Percentiles rank a stretch among this genome's conserved stretches.
phyloP scores from a whole-genome alignment of 345 rosid genomes.

The Aethionema arabicum region DNA sequence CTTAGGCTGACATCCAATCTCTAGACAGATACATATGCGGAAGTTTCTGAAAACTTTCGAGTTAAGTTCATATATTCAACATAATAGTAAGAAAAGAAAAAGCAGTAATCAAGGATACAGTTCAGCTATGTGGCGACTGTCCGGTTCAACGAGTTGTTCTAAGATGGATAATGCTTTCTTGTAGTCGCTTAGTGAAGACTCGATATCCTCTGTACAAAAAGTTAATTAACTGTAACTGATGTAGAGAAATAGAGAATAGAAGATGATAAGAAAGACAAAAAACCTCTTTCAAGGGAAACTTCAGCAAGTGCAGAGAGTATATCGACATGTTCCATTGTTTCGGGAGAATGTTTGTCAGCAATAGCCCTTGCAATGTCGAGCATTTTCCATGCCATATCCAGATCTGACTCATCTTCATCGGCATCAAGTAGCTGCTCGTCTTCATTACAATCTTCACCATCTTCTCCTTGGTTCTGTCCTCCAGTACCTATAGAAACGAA shows the following conservation, averaged over 20 bases:
- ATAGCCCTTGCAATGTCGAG: slow-evolving; percentile 90
- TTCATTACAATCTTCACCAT: slow-evolving; percentile 49
- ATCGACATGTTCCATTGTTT: slow-evolving; percentile 82
- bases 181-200: slow-evolving; percentile 87
- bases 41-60: slow-evolving; percentile 63
- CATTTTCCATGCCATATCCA: slow-evolving; percentile 97
- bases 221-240: neutral
- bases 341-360: slow-evolving; percentile 60
- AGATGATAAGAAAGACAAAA: slow-evolving; percentile 26
- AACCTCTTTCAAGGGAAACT: slow-evolving; percentile 91
- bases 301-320: slow-evolving; percentile 78
- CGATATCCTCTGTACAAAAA: slow-evolving; percentile 71
- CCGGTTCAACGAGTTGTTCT: slow-evolving; percentile 81
- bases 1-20: slow-evolving; percentile 68
- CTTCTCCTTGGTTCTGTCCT: slow-evolving; percentile 53
- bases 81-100: neutral
- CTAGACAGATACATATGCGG: slow-evolving; percentile 79
- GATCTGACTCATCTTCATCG: slow-evolving; percentile 90
- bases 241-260: slow-evolving; percentile 1
- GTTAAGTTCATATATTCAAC: slow-evolving; percentile 44
- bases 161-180: slow-evolving; percentile 67
- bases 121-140: slow-evolving; percentile 80
- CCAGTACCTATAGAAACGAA: slow-evolving; percentile 39
- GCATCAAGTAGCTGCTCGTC: slow-evolving; percentile 61
- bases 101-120: slow-evolving; percentile 62